Evolutionary conservation across 768 basidiomycete genomes (phyloP).

Genomic region (Leccinum longicurvipes): DNA sequence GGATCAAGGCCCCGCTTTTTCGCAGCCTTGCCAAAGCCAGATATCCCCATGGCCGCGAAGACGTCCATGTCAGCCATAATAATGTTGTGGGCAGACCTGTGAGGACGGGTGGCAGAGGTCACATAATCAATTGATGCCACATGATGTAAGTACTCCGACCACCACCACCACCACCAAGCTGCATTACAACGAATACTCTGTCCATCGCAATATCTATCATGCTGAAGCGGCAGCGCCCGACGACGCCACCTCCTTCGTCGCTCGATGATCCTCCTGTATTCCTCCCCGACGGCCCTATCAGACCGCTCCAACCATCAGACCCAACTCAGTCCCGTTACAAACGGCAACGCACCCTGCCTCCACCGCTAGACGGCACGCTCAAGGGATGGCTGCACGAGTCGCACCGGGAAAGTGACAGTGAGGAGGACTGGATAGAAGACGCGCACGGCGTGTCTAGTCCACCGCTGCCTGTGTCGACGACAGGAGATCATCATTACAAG

Average conservation of each 20-base stretch:
- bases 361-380: constrained; percentile 48
- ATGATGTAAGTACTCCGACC: not conserved
- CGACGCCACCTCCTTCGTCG: constrained; percentile 40
- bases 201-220: constrained; percentile 29
- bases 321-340: constrained; percentile 38
- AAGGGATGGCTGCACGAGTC: constrained; percentile 42
- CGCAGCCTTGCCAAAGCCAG: constrained; percentile 75
- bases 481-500: constrained; percentile 46
- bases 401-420: constrained; percentile 26
- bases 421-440: constrained; percentile 33
- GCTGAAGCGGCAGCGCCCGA: constrained; percentile 53
- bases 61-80: constrained; percentile 61
- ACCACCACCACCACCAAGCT: not conserved
- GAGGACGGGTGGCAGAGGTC: constrained; percentile 19
- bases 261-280: constrained; percentile 25
- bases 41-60: constrained; percentile 79
- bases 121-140: not conserved
- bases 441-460: constrained; percentile 34
- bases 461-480: constrained; percentile 1
- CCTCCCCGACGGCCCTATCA: constrained; percentile 13
- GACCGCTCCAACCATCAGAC: constrained; percentile 11
- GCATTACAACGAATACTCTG: not conserved
- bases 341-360: constrained; percentile 51
- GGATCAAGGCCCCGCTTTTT: constrained; percentile 69
- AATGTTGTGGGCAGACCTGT: constrained; percentile 7